Conservation (phyloP, 495 filamentous ascomycete species). For the Neurospora sp. region DNA sequence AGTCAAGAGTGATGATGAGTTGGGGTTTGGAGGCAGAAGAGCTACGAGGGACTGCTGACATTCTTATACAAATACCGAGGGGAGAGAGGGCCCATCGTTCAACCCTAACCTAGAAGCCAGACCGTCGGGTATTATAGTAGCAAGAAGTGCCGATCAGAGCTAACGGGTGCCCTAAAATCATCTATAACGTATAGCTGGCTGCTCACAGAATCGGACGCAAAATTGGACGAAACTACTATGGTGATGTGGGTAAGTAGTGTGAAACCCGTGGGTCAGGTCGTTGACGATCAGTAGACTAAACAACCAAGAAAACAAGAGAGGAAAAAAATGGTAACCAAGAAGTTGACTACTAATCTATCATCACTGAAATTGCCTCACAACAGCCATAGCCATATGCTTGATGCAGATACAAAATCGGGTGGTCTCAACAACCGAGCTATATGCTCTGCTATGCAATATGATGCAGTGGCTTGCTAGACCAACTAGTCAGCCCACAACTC, state of each 20-base stretch:
- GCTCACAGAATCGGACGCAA: background rate
- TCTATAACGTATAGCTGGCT: background rate
- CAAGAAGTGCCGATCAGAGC: background rate
- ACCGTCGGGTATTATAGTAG: background rate
- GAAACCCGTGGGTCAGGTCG: too few species aligned
- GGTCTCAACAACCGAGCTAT: background rate
- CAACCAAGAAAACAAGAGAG: background rate
- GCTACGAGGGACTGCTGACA: too few species aligned
- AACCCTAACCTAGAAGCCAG: background rate
- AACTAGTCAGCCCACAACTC: background rate
- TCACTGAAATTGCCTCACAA: background rate
- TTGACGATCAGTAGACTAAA: too few species aligned
- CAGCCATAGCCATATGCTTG: background rate
- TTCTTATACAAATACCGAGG: too few species aligned
- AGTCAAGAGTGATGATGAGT: too few species aligned
- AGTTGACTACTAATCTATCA: background rate
- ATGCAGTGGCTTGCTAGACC: background rate
- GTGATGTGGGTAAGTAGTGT: too few species aligned
- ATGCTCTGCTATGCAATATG: background rate
- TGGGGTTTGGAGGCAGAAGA: too few species aligned
- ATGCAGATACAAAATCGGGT: background rate
- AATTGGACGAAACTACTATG: background rate
- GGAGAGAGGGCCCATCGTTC: background rate
- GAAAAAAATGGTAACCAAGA: background rate
- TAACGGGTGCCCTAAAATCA: background rate